These are phyloP conservation scores for Populus hybrid DNA, from an alignment of 441 rosid genomes.

Conservation along the genomic window DNA sequence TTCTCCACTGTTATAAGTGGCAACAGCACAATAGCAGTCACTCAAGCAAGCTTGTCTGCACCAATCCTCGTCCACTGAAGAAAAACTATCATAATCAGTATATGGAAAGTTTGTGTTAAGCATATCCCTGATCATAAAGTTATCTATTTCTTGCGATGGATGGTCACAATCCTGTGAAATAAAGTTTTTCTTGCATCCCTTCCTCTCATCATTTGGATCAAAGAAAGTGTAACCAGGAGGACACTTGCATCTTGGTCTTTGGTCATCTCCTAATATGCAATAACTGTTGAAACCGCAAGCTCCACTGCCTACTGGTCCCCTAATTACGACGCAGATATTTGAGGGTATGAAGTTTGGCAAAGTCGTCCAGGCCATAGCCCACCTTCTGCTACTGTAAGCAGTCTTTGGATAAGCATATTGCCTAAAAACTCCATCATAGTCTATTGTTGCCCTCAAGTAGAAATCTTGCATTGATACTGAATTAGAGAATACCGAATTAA, in stretches of 20 bases:
- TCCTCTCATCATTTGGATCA: conserved; percentile 25
- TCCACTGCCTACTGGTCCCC: conserved; percentile 14
- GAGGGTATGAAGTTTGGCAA: conserved; percentile 8
- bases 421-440: neutral
- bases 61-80: too few relatives aligned
- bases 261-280: conserved; percentile 18
- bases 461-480: neutral
- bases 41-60: conserved; percentile 11
- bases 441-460: neutral
- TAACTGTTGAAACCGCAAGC: conserved; percentile 13
- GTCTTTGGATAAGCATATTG: conserved; percentile 29
- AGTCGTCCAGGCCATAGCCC: conserved; percentile 16
- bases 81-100: too few relatives aligned
- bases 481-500: neutral
- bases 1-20: conserved; percentile 14
- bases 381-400: neutral
- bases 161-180: conserved; percentile 24
- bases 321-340: conserved; percentile 22
- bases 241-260: conserved; percentile 34
- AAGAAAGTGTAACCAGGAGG: conserved; percentile 3
- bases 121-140: neutral
- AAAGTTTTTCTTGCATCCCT: conserved; percentile 38
- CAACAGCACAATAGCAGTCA: conserved; percentile 47
- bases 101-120: neutral
- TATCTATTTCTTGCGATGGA: neutral